Conservation (phyloP, 306 rosid species). For the Quercus aquifolioides region DNA sequence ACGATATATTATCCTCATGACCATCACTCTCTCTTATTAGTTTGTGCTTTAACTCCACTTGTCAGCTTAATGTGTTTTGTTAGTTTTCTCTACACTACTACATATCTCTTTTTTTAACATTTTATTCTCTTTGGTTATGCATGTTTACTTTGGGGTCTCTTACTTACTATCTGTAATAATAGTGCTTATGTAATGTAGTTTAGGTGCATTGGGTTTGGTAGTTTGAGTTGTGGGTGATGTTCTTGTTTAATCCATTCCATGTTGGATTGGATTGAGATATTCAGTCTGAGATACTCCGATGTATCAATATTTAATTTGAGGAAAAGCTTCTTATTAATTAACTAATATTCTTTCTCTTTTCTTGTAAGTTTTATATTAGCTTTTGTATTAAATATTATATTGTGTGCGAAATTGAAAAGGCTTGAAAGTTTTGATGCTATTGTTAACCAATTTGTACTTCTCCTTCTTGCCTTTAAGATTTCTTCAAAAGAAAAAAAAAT, state of each 20-base stretch:
- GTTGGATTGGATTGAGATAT: neutral
- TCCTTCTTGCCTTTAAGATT: too few species aligned
- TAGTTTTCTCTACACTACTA: conserved; percentile 1
- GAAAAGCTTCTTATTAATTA: neutral
- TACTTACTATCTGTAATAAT: conserved; percentile 1
- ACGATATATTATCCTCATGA: neutral
- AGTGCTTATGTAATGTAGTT: conserved; percentile 10
- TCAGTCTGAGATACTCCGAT: conserved; percentile 2
- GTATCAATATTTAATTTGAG: neutral
- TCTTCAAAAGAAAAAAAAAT: too few species aligned
- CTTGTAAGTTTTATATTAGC: neutral
- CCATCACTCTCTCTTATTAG: neutral
- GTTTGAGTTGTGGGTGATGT: conserved; percentile 22
- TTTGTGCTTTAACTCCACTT: conserved; percentile 12
- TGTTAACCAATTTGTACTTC: neutral
- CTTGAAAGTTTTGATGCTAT: neutral
- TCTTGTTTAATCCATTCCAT: conserved; percentile 7
- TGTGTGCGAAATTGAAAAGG: neutral
- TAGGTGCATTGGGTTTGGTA: conserved; percentile 18
- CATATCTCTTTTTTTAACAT: conserved; percentile 7
- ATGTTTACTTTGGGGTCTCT: neutral
- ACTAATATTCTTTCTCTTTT: neutral
- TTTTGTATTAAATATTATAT: neutral
- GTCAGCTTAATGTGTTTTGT: conserved; percentile 3
- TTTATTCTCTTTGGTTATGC: neutral